Percentiles rank a stretch among this genome's conserved stretches.
These are phyloP conservation scores for Blumeria graminis DNA, from an alignment of 2,329 filamentous ascomycete species.

Conservation along the genomic window DNA sequence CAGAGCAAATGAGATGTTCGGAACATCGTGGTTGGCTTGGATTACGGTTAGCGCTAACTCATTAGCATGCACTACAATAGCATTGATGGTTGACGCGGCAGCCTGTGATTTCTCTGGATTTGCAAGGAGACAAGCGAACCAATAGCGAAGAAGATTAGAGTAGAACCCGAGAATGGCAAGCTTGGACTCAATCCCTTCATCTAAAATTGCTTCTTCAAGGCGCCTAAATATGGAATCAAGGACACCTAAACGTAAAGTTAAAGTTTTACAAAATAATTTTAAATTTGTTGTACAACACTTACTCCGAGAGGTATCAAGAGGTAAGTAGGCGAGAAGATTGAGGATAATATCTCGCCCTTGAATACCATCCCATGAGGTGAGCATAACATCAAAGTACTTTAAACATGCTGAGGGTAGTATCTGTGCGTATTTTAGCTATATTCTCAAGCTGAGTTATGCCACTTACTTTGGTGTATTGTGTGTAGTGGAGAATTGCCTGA, in stretches of 20 bases:
- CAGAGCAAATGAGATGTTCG: conserved; percentile 31
- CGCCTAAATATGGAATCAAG: conserved; percentile 23
- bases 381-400: conserved; percentile 25
- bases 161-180: conserved; percentile 41
- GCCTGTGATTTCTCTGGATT: conserved; percentile 9
- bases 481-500: conserved; percentile 30
- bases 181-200: conserved; percentile 26
- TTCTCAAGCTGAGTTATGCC: background rate
- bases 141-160: conserved; percentile 36
- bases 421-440: conserved; percentile 6
- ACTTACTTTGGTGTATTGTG: conserved; percentile 28
- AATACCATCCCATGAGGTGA: conserved; percentile 37
- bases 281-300: conserved; percentile 4
- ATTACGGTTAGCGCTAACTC: conserved; percentile 32
- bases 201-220: conserved; percentile 26
- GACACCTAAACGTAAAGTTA: conserved; percentile 21
- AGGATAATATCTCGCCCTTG: conserved; percentile 29
- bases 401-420: conserved; percentile 17
- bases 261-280: background rate
- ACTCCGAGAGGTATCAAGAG: conserved; percentile 33
- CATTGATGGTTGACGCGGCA: conserved; percentile 15
- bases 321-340: conserved; percentile 29
- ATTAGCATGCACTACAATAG: conserved; percentile 26
- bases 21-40: conserved; percentile 23
- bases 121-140: conserved; percentile 24